Percentiles rank a stretch among this genome's conserved stretches.
Evolutionary conservation across 2,329 filamentous ascomycete genomes (phyloP).

Genomic region (Fusarium sp.): DNA sequence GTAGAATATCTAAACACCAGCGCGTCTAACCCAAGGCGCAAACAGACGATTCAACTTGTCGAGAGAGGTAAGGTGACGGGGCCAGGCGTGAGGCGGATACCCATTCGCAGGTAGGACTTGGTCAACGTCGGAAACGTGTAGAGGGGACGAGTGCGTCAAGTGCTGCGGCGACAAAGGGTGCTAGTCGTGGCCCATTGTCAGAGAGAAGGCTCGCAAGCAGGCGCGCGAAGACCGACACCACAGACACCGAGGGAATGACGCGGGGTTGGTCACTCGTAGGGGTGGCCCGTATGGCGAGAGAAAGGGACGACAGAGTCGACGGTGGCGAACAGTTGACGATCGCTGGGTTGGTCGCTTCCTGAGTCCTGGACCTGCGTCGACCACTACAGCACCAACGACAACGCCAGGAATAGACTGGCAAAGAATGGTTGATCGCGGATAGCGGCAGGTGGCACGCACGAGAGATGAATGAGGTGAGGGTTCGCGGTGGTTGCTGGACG

Average conservation of each 20-base stretch:
- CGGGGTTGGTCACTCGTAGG: conserved; percentile 37
- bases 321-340: conserved; percentile 38
- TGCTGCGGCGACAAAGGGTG: conserved; percentile 42
- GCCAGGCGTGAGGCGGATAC: conserved; percentile 34
- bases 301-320: conserved; percentile 17
- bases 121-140: conserved; percentile 14
- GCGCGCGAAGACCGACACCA: conserved; percentile 43
- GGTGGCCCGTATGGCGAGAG: not conserved
- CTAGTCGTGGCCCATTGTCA: conserved; percentile 53
- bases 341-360: conserved; percentile 26
- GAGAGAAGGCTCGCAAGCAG: conserved; percentile 45
- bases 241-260: conserved; percentile 37
- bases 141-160: conserved; percentile 29
- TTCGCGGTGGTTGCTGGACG: conserved; percentile 22
- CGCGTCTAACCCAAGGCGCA: conserved; percentile 55
- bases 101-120: conserved; percentile 44
- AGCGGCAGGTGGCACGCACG: conserved; percentile 19
- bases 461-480: conserved; percentile 23
- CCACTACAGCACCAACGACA: conserved; percentile 21
- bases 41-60: conserved; percentile 45
- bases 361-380: conserved; percentile 27
- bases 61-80: conserved; percentile 33
- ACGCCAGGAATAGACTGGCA: conserved; percentile 7
- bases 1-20: conserved; percentile 54
- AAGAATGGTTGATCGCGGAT: conserved; percentile 28